Evolutionary conservation across 164 flowering plant species (phyloP), one percentile per base, ranked within the genome.

Genomic region (Annona squamosa): DNA sequence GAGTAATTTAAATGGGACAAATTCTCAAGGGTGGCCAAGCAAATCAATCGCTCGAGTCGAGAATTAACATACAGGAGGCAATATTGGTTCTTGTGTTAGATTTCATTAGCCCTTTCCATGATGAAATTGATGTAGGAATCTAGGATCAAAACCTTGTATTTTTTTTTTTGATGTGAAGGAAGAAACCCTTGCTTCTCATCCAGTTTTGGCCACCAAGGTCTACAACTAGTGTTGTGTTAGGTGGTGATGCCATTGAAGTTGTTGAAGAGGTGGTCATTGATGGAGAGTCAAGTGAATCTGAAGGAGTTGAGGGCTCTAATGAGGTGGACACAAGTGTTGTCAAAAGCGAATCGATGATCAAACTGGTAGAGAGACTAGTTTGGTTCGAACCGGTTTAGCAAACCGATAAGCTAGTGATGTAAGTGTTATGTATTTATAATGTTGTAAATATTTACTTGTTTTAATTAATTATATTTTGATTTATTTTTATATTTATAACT

Each of bases 1-100:
- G 0, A 95, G 97, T 61, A 89, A 95, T 83, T 92, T 90, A 63
- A 92, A 89, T 0, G 93, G 91, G 3, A 92, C 97, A 0, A 90
- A 84, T 65, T 91, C 94, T 97, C 98, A 93, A 1, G 97, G 97
- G 18, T 83, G 80, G 0, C 98, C 94, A 26, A 93, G 74, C 2
- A 89, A 76, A 61, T 92, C 98, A 5, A 89, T 63, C 1, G 89
- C 3, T 94, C 98, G 12, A 92, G 91, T 4, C 87, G 78, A 1
- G 94, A 82, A 68, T 93, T 91, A 0, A 94, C 91, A 78, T 91
- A 88, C 26, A 93, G 75, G 1, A 87, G 75, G 44, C 98, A 79
- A 26, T 93, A 96, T 64, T 91, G 89, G 66, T 84, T 90, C 42
- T 74, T 81, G 46, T 94, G 74, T 1, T 93, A 75, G 43, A 91